These are phyloP conservation scores for Sisymbrium irio DNA, from an alignment of 345 rosid species.

Conservation along the genomic window DNA sequence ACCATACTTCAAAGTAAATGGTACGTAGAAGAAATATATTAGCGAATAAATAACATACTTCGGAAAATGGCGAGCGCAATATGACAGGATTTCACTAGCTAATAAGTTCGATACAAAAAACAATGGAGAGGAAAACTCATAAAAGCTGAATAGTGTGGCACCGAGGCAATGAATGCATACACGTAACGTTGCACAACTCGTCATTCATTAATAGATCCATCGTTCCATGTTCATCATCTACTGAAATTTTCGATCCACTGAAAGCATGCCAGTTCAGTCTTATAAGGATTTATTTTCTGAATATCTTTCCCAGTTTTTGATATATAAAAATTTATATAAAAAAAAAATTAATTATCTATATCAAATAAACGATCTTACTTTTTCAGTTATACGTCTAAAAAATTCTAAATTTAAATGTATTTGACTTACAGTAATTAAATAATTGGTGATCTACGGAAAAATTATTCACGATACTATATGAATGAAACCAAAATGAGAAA, in stretches of 20 bases:
- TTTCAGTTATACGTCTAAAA: too few species aligned
- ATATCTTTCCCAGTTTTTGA: too few species aligned
- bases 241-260: not conserved
- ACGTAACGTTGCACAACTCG: conserved; percentile 25
- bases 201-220: not conserved
- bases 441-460: too few species aligned
- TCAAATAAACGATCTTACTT: too few species aligned
- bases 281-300: too few species aligned
- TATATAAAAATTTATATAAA: too few species aligned
- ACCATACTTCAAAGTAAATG: not conserved
- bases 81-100: not conserved
- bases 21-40: not conserved
- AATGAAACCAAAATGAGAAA: too few species aligned
- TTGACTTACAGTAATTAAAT: too few species aligned
- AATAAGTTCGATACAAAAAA: not conserved
- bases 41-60: not conserved
- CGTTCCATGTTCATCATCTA: not conserved
- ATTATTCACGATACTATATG: too few species aligned
- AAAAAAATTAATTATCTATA: too few species aligned
- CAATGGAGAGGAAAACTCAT: not conserved
- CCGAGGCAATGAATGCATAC: conserved; percentile 27
- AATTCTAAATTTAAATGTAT: too few species aligned
- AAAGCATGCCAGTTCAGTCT: not conserved
- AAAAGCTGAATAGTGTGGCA: conserved; percentile 1
- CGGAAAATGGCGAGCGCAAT: not conserved